Percentiles rank a stretch among this genome's conserved stretches.
These are phyloP conservation scores for Dendrobium nobile DNA, from an alignment of 106 monocot species.

Conservation along the genomic window DNA sequence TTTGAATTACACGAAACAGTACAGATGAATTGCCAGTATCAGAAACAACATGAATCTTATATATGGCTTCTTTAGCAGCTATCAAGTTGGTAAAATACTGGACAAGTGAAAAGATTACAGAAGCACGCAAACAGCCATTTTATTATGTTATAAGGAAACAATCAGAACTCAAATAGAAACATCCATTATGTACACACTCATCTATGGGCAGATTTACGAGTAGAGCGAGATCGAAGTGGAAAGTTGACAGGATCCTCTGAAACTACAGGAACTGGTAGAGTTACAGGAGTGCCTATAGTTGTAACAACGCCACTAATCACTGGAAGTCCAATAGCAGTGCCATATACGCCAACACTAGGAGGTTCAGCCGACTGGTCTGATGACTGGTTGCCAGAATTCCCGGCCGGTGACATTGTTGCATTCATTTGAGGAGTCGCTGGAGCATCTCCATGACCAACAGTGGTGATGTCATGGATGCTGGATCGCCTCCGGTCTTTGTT, in stretches of 20 bases:
- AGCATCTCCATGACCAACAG: neutral
- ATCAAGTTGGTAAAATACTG: neutral
- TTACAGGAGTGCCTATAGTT: slow-evolving; percentile 1
- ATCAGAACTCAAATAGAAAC: neutral
- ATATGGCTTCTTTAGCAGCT: neutral
- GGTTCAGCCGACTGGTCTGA: neutral
- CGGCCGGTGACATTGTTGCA: neutral
- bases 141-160: neutral
- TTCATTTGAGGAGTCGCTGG: neutral
- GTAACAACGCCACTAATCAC: neutral
- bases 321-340: slow-evolving; percentile 2
- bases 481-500: slow-evolving; percentile 12
- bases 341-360: neutral
- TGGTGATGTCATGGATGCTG: slow-evolving; percentile 7
- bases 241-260: neutral
- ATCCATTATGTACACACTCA: neutral
- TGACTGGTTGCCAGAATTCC: neutral
- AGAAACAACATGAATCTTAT: neutral
- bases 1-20: too few relatives aligned
- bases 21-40: too few relatives aligned
- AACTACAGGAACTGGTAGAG: neutral
- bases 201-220: neutral
- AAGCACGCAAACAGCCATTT: neutral
- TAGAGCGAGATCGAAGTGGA: neutral
- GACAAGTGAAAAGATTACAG: neutral